phyloP scores from a whole-genome alignment of 345 rosid genomes.

The thale cress (Arabidopsis thaliana) region DNA sequence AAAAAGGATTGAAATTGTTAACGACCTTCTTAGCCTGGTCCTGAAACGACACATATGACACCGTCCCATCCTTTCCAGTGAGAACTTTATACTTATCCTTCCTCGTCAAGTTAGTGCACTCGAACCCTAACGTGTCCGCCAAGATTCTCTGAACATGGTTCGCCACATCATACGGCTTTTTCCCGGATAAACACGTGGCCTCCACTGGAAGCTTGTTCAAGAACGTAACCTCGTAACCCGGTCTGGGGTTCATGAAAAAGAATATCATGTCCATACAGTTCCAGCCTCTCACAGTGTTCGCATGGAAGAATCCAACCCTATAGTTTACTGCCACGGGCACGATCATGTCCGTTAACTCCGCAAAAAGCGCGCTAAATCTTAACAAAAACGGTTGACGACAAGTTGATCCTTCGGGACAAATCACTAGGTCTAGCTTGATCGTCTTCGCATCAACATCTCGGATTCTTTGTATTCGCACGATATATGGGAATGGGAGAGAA shows the following conservation, averaged over 20 bases:
- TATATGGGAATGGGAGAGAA: background rate
- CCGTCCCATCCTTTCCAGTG: slow-evolving; percentile 36
- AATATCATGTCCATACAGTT: slow-evolving; percentile 58
- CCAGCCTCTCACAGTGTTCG: slow-evolving; percentile 67
- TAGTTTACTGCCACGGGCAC: slow-evolving; percentile 82
- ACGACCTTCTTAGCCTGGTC: background rate
- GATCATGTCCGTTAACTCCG: slow-evolving; percentile 69
- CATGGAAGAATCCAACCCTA: slow-evolving; percentile 64
- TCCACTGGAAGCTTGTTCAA: slow-evolving; percentile 61
- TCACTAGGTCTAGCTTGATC: slow-evolving; percentile 50
- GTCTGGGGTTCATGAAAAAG: slow-evolving; percentile 85
- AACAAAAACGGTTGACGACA: slow-evolving; percentile 73
- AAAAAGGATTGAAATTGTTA: background rate
- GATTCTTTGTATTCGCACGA: background rate
- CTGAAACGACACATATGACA: background rate
- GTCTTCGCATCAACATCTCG: background rate
- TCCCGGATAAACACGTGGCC: background rate
- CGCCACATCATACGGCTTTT: slow-evolving; percentile 38
- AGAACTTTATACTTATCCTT: slow-evolving; percentile 74
- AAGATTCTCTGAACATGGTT: slow-evolving; percentile 74
- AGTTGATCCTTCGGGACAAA: slow-evolving; percentile 75
- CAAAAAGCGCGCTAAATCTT: slow-evolving; percentile 72
- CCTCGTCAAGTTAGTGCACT: slow-evolving; percentile 78
- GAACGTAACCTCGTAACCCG: slow-evolving; percentile 74
- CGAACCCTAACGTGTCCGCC: slow-evolving; percentile 73